Conservation (phyloP, 2,329 filamentous ascomycete genomes). For the Teratosphaeria zuluensis region DNA sequence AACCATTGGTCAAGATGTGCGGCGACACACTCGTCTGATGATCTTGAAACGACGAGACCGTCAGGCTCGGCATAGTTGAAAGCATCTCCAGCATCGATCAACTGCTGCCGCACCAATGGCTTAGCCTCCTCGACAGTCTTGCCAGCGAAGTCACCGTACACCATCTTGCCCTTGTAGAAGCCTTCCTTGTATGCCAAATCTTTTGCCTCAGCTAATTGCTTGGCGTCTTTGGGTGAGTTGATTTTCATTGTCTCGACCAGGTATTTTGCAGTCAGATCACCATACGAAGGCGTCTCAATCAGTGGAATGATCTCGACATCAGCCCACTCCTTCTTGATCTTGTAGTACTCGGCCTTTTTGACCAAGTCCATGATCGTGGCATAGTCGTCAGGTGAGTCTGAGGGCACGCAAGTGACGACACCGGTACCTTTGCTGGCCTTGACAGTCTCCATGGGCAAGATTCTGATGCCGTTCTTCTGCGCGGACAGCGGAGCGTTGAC, state of each 20-base stretch:
- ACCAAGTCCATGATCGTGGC: constrained; percentile 77
- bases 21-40: constrained; percentile 86
- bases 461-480: constrained; percentile 72
- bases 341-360: constrained; percentile 95
- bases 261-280: constrained; percentile 70
- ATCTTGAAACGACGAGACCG: constrained; percentile 76
- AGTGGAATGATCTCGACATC: constrained; percentile 82
- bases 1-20: constrained; percentile 96
- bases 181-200: constrained; percentile 95
- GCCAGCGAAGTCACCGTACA: constrained; percentile 79
- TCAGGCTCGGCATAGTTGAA: constrained; percentile 94
- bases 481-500: constrained; percentile 82
- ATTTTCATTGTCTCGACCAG: constrained; percentile 93
- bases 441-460: constrained; percentile 91
- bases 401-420: constrained; percentile 91
- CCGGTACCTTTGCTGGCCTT: constrained; percentile 90
- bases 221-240: constrained; percentile 86
- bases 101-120: constrained; percentile 67
- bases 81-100: constrained; percentile 67
- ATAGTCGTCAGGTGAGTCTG: constrained; percentile 91
- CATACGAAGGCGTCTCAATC: constrained; percentile 79
- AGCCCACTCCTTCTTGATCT: constrained; percentile 94
- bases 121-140: constrained; percentile 80
- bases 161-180: constrained; percentile 89
- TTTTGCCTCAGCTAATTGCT: constrained; percentile 85